These are phyloP conservation scores for Camillea tinctor DNA, from an alignment of 2,329 filamentous ascomycete species.

Conservation along the genomic window DNA sequence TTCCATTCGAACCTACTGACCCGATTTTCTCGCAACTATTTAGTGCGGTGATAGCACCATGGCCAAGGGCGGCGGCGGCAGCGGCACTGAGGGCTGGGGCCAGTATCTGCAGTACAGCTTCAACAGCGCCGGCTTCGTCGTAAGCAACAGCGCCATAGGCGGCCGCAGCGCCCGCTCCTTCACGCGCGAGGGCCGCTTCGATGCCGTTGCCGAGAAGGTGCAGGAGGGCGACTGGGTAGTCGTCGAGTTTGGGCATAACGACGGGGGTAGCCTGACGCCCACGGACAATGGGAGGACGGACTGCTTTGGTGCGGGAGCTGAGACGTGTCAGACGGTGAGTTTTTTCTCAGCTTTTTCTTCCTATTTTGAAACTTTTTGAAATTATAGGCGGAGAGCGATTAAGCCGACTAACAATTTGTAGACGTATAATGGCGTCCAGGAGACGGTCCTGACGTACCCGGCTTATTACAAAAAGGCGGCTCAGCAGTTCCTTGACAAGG, in stretches of 20 bases:
- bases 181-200: slow-evolving; percentile 64
- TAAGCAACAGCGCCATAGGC: slow-evolving; percentile 63
- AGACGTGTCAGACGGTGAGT: slow-evolving; percentile 48
- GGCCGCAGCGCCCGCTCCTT: slow-evolving; percentile 67
- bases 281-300: slow-evolving; percentile 62
- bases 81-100: slow-evolving; percentile 59
- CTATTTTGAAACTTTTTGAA: too few relatives aligned
- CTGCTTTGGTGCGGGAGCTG: slow-evolving; percentile 52
- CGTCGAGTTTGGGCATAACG: slow-evolving; percentile 73
- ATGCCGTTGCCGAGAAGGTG: slow-evolving; percentile 51
- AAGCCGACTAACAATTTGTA: background rate
- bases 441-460: slow-evolving; percentile 60
- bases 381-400: too few relatives aligned
- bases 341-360: too few relatives aligned
- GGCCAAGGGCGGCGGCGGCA: slow-evolving; percentile 46
- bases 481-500: slow-evolving; percentile 51
- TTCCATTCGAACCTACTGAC: too few relatives aligned
- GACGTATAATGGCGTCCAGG: slow-evolving; percentile 48
- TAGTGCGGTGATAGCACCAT: slow-evolving; percentile 58
- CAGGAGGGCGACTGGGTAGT: slow-evolving; percentile 62
- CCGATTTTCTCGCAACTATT: too few relatives aligned
- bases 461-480: slow-evolving; percentile 60
- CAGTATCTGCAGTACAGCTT: slow-evolving; percentile 55
- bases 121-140: slow-evolving; percentile 36
- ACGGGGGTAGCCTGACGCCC: slow-evolving; percentile 54